Base-by-base conservation (phyloP, 2,329 filamentous ascomycete species). In the Fusarium sp. region DNA sequence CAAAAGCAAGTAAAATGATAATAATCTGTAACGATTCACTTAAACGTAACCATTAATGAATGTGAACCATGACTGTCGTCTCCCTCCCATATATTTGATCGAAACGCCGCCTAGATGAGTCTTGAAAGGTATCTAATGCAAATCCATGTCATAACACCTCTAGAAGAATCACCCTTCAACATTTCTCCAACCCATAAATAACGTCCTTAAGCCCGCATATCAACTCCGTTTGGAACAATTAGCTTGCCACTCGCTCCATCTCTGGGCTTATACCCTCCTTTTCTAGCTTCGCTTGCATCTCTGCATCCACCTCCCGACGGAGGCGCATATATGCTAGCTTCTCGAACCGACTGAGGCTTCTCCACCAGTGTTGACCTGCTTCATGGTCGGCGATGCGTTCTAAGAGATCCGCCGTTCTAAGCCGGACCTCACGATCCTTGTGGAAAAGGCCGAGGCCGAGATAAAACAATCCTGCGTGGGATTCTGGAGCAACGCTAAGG, bases 301-400 rank as follows among this genome's bases (percentile, higher is more conserved):
- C 87, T 3, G 82, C 80, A 52, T 90, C 88, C 10, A 82, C 80
- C 72, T 89, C 94, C 64, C 91, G 87, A 78, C 91, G 90, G 51
- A 97, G 90, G 51, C 95, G 87, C 71, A 92, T 90, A 76, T 92
- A 97, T 5, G 92, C 95, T 69, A 97, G 82, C 81, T 95, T 97
- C 73, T 94, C 91, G 77, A 98, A 99, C 46, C 93, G 86, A 62
- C 94, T 96, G 51, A 99, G 83, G 30, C 89, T 89, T 70, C 87
- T 89, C 93, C 95, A 99, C 86, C 96, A 98, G 81, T 98, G 94
- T 75, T 94, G 88, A 3, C 96, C 96, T 12, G 94, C 96, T 76
- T 97, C 92, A 80, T 99, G 95, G 61, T 91, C 90, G 71, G 90
- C 88, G 58, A 99, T 90, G 24, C 94, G 87, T 72, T 95, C 94